Conservation (phyloP, 106 monocot genomes). For the Dendrobium nobile region DNA sequence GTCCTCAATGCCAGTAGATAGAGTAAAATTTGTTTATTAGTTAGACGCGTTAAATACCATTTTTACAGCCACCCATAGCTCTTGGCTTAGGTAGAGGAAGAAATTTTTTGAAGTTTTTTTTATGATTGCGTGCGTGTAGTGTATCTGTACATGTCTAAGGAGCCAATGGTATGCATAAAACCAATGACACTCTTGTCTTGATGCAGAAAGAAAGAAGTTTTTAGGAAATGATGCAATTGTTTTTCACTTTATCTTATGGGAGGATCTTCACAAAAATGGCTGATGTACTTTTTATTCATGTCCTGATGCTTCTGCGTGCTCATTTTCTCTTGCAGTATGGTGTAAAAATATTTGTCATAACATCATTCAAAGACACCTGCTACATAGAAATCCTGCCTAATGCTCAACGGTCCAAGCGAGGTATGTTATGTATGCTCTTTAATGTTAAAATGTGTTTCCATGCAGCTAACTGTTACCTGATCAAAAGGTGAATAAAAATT, state of each 20-base stretch:
- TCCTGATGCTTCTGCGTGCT: neutral
- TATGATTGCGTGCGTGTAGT: neutral
- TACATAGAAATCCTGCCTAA: slow-evolving; percentile 86
- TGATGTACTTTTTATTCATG: neutral
- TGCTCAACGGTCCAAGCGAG: slow-evolving; percentile 74
- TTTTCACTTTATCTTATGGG: neutral
- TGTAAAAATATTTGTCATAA: slow-evolving; percentile 85
- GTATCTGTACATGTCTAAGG: neutral
- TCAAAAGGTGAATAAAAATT: neutral
- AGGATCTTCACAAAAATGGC: neutral
- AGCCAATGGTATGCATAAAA: neutral
- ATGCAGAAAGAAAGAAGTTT: neutral
- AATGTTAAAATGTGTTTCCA: neutral
- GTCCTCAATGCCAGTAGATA: neutral
- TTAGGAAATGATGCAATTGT: neutral
- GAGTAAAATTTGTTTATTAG: neutral
- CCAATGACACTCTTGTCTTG: neutral
- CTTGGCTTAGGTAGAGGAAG: neutral
- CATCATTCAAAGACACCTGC: slow-evolving; percentile 93
- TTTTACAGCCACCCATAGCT: neutral
- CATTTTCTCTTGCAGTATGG: slow-evolving; percentile 65
- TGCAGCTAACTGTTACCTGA: neutral
- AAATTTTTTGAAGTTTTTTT: neutral
- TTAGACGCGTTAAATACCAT: neutral
- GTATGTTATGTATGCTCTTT: slow-evolving; percentile 23